Conservation (phyloP, 371 early-diverging fungal genomes). For the Enterospora canceri region DNA sequence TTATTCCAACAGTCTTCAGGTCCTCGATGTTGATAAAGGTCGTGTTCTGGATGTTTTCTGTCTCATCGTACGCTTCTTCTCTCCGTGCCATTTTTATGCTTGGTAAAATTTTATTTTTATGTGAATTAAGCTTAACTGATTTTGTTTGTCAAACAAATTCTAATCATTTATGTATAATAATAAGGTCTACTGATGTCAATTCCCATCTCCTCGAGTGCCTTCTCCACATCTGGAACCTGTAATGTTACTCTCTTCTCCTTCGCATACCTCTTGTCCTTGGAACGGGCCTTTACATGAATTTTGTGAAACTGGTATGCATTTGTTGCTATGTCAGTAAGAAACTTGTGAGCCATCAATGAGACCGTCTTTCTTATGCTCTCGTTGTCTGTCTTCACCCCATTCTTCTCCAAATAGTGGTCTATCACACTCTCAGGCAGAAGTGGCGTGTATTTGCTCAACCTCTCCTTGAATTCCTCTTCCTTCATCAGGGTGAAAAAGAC, state of each 20-base stretch:
- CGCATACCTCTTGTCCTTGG: conserved; percentile 56
- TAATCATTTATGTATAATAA: conserved; percentile 51
- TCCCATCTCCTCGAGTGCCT: conserved; percentile 55
- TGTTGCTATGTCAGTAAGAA: conserved; percentile 53
- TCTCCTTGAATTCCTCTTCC: conserved; percentile 52
- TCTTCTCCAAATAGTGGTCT: conserved; percentile 75
- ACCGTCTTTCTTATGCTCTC: conserved; percentile 52
- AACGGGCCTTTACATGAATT: conserved; percentile 53
- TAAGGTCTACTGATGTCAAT: conserved; percentile 53
- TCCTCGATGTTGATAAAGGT: conserved; percentile 44
- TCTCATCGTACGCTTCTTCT: background rate
- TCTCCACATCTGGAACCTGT: conserved; percentile 56
- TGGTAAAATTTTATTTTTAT: background rate
- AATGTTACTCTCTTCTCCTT: conserved; percentile 56
- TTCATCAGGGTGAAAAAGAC: too few relatives aligned
- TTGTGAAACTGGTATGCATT: conserved; percentile 57
- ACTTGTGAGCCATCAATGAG: conserved; percentile 55
- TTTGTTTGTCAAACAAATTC: background rate
- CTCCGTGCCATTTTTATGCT: background rate
- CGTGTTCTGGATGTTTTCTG: background rate
- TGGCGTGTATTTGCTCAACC: conserved; percentile 51
- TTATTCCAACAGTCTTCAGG: conserved; percentile 67
- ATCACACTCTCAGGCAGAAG: conserved; percentile 80
- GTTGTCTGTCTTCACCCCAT: conserved; percentile 74
- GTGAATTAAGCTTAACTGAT: background rate